Evolutionary conservation across 805 yeast genomes (phyloP), one percentile per base, ranked within the genome.

Genomic region (Grigorovia jiainica): DNA sequence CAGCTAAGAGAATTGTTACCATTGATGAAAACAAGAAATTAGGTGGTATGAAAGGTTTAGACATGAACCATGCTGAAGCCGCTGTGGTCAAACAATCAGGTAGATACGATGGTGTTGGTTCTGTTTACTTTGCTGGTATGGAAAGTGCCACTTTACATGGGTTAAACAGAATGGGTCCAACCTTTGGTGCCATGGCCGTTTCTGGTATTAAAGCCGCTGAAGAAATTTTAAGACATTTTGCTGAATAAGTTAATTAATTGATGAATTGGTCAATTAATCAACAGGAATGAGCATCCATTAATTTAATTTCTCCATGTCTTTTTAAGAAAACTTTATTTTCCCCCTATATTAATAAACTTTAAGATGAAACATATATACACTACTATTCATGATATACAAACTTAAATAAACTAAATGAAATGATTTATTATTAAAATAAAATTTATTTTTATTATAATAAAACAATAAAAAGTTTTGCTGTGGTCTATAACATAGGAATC

Each of bases 171-270:
- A 82, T 82, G 87, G 89, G 89, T 21, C 89, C 90, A 39, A 81
- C 87, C 32, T 82, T 82, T 51, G 87, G 87, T 45, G 87, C 87
- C 37, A 82, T 82, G 89, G 81, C 76, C 27, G 72, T 79, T 43
- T 75, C 83, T 21, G 90, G 90, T 53, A 80, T 81, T 51, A 79
- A 80, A 64, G 87, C 89, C 34, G 89, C 87, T 19, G 85, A 81
- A 38, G 62, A 59, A 38, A 59, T 59, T 47, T 48, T 59, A 52
- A 53, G 48, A 41, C 64, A 59, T 42, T 59, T 59, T 46, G 57
- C 61, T 34, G 49, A 49, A 36, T 43, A 43, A 37, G 15, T 31
- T 8, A 29, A 31, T 16, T 11, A 24, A 24, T 24, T 24, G 10
- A 13, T 8, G 32, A n/a, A n/a, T n/a, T n/a, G n/a, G n/a, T n/a